Percentiles rank a stretch among this genome's conserved stretches.
These are phyloP conservation scores for Neodidymelliopsis sp. DNA, from an alignment of 2,329 filamentous ascomycete species.

Conservation along the genomic window DNA sequence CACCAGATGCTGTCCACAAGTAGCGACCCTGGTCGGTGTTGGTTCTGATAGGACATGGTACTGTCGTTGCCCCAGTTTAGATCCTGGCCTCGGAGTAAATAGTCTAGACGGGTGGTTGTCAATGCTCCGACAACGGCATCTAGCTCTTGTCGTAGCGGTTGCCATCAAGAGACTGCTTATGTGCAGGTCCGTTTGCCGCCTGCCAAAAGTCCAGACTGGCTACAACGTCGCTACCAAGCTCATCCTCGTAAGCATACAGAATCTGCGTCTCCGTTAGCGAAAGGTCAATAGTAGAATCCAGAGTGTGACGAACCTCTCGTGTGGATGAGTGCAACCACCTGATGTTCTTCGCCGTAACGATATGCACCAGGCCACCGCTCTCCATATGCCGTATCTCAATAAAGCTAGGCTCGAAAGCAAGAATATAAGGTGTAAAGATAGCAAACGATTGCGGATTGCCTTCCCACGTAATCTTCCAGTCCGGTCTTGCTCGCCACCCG, in stretches of 20 bases:
- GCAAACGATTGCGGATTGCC: slow-evolving; percentile 91
- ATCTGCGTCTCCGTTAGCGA: slow-evolving; percentile 69
- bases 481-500: slow-evolving; percentile 92
- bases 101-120: not conserved
- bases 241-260: slow-evolving; percentile 96
- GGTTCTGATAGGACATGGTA: no score
- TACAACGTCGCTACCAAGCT: slow-evolving; percentile 89
- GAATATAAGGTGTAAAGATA: slow-evolving; percentile 93
- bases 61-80: no score
- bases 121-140: not conserved
- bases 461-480: slow-evolving; percentile 99
- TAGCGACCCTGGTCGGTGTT: no score
- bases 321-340: slow-evolving; percentile 97
- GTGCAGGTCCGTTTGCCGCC: slow-evolving; percentile 36
- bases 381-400: slow-evolving; percentile 97
- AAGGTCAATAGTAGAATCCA: no score
- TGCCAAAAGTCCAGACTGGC: slow-evolving; percentile 95
- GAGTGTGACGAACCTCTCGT: slow-evolving; percentile 74
- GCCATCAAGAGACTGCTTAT: slow-evolving; percentile 37
- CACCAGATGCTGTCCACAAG: no score
- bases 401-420: slow-evolving; percentile 97
- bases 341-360: slow-evolving; percentile 95
- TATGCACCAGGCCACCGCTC: slow-evolving; percentile 87
- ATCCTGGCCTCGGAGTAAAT: not conserved
- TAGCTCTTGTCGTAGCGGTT: slow-evolving; percentile 40